Percentiles rank a stretch among this genome's conserved stretches.
Evolutionary conservation across 164 flowering plant genomes (phyloP).

Genomic region (Aristolochia californica): DNA sequence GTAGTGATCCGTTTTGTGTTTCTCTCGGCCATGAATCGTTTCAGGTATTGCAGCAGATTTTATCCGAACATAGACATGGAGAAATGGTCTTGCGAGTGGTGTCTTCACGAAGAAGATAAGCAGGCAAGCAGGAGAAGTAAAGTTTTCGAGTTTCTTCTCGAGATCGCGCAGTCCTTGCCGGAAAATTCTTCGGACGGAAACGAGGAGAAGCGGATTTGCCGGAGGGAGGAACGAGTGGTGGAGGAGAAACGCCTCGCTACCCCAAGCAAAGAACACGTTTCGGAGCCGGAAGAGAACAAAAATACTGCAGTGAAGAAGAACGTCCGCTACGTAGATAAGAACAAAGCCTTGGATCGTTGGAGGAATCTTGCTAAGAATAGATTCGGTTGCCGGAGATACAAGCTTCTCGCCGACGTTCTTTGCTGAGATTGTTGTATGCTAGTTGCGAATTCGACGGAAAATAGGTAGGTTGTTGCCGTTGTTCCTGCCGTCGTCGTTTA

Average conservation of each 20-base stretch:
- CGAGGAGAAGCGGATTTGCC: background rate
- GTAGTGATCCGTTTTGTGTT: no score
- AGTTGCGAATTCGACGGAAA: background rate
- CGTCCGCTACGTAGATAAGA: background rate
- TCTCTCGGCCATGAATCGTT: no score
- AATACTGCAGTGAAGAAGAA: background rate
- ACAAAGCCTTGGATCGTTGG: slow-evolving; percentile 13
- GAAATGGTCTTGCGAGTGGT: slow-evolving; percentile 9
- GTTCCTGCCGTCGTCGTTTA: background rate
- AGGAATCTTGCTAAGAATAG: slow-evolving; percentile 2
- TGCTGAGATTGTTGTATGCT: slow-evolving; percentile 3
- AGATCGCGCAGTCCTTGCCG: slow-evolving; percentile 11
- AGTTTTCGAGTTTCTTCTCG: slow-evolving; percentile 8
- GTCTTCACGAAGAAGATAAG: slow-evolving; percentile 10
- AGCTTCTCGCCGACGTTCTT: slow-evolving; percentile 11
- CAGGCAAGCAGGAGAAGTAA: background rate
- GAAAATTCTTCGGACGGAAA: background rate
- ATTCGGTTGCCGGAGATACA: slow-evolving; percentile 9
- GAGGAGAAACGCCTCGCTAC: background rate
- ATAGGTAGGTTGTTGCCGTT: background rate
- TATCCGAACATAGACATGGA: slow-evolving; percentile 8
- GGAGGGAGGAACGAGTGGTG: background rate
- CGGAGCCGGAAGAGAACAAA: background rate
- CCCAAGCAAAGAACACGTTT: background rate
- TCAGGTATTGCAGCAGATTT: slow-evolving; percentile 9